Evolutionary conservation across 306 rosid species (phyloP).

Genomic region (Begonia fuchsioides): DNA sequence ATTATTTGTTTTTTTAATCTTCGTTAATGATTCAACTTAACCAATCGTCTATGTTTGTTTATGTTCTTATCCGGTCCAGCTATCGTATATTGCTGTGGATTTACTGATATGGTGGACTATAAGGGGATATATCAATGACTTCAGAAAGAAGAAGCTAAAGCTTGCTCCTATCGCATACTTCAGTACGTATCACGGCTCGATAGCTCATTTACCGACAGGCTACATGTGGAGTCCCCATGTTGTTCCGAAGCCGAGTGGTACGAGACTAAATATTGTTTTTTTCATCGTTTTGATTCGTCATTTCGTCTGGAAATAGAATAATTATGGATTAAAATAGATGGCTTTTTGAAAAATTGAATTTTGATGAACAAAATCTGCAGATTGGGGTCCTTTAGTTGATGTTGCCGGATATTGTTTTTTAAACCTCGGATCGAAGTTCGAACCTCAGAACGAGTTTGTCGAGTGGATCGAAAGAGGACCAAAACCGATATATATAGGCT

Average conservation of each 20-base stretch:
- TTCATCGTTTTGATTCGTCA: not conserved
- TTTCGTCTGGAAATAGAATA: not conserved
- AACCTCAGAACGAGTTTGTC: conserved; percentile 56
- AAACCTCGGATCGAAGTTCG: conserved; percentile 60
- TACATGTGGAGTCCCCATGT: conserved; percentile 96
- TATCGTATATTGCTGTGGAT: conserved; percentile 82
- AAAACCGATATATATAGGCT: conserved; percentile 80
- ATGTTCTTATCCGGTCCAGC: conserved; percentile 35
- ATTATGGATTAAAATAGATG: not conserved
- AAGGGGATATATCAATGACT: conserved; percentile 71
- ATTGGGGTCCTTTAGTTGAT: conserved; percentile 90
- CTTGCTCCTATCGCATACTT: conserved; percentile 93
- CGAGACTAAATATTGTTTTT: no score
- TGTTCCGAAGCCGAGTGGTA: conserved; percentile 93
- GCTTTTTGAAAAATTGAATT: conserved; percentile 7
- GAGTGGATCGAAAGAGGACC: conserved; percentile 70
- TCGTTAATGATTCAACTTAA: conserved; percentile 13
- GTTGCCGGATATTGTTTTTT: conserved; percentile 90
- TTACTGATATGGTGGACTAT: conserved; percentile 93
- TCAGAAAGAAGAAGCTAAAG: conserved; percentile 73
- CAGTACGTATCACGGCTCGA: conserved; percentile 82
- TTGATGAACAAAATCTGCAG: conserved; percentile 32
- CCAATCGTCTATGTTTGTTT: conserved; percentile 8
- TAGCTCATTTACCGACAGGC: conserved; percentile 91
- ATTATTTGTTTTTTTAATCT: conserved; percentile 10